A percentile compares a stretch with the other conserved stretches of the same genome.
phyloP scores from a whole-genome alignment of 2,329 filamentous ascomycete genomes.

The Xylariales sp. region DNA sequence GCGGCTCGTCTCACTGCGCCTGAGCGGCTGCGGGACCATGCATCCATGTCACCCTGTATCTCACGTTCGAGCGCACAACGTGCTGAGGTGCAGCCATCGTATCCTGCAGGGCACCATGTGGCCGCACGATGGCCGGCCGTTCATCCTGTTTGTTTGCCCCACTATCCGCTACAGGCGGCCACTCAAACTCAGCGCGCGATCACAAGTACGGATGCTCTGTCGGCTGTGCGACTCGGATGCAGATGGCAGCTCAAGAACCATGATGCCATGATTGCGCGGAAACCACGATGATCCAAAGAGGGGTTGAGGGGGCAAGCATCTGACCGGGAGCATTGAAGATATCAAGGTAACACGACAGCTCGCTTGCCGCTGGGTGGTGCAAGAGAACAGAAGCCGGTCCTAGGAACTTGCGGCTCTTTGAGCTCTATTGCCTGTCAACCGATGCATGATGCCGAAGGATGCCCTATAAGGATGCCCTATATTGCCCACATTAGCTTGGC shows the following conservation, averaged over 20 bases:
- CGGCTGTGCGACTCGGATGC: not conserved
- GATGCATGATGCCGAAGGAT: constrained; percentile 6
- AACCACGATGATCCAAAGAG: no score
- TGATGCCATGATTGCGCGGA: no score
- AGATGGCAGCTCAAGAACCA: no score
- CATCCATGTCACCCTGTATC: not conserved
- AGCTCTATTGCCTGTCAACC: constrained; percentile 4
- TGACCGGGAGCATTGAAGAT: not conserved
- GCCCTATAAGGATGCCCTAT: no score
- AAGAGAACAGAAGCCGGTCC: no score
- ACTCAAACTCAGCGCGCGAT: no score
- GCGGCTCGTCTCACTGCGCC: not conserved
- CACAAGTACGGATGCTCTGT: not conserved
- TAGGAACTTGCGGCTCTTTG: constrained; percentile 7
- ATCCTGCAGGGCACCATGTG: not conserved
- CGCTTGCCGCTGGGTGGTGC: no score
- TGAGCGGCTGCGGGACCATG: not conserved
- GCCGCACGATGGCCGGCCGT: not conserved
- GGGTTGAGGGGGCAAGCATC: no score
- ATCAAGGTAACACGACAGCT: no score
- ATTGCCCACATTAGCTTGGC: constrained; percentile 5
- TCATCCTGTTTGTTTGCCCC: not conserved
- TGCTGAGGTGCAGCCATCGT: not conserved
- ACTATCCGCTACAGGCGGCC: no score
- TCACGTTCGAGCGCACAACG: constrained; percentile 1